Evolutionary conservation across 2,329 filamentous ascomycete genomes (phyloP).

Genomic region (Neurospora sp.): DNA sequence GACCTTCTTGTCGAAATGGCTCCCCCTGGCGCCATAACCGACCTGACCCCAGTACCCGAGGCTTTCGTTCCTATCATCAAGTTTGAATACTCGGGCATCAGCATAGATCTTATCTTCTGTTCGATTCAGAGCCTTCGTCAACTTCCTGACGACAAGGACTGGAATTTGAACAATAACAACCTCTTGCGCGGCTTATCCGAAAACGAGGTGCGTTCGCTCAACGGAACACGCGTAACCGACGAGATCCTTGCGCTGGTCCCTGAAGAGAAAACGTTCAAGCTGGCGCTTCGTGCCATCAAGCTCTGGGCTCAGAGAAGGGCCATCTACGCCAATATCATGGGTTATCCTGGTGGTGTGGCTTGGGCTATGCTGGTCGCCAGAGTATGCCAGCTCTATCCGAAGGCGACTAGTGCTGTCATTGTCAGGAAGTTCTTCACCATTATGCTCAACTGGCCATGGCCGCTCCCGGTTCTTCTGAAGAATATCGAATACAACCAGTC

Average conservation of each 20-base stretch:
- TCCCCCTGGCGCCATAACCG: conserved; percentile 68
- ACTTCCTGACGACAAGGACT: conserved; percentile 55
- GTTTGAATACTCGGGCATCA: conserved; percentile 81
- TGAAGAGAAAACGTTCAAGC: conserved; percentile 79
- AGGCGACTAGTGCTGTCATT: conserved; percentile 78
- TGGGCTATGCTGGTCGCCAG: conserved; percentile 97
- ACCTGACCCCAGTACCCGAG: conserved; percentile 76
- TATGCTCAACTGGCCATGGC: conserved; percentile 88
- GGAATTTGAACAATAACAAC: conserved; percentile 73
- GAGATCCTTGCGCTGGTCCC: conserved; percentile 86
- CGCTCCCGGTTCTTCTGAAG: conserved; percentile 84
- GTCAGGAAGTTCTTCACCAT: conserved; percentile 92
- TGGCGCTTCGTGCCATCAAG: conserved; percentile 86
- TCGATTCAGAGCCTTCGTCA: conserved; percentile 61
- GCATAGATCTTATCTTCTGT: conserved; percentile 89
- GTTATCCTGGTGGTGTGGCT: conserved; percentile 91
- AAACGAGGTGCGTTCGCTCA: conserved; percentile 77
- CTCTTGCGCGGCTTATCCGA: conserved; percentile 81
- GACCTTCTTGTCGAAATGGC: conserved; percentile 67
- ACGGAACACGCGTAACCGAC: conserved; percentile 89
- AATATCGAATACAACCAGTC: conserved; percentile 73
- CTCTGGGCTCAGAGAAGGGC: conserved; percentile 89
- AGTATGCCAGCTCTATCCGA: conserved; percentile 92
- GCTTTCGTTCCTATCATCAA: conserved; percentile 97
- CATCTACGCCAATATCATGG: conserved; percentile 93